Evolutionary conservation across 495 filamentous ascomycete genomes (phyloP), one percentile per base, ranked within the genome.

Genomic region (Neurospora sp.): DNA sequence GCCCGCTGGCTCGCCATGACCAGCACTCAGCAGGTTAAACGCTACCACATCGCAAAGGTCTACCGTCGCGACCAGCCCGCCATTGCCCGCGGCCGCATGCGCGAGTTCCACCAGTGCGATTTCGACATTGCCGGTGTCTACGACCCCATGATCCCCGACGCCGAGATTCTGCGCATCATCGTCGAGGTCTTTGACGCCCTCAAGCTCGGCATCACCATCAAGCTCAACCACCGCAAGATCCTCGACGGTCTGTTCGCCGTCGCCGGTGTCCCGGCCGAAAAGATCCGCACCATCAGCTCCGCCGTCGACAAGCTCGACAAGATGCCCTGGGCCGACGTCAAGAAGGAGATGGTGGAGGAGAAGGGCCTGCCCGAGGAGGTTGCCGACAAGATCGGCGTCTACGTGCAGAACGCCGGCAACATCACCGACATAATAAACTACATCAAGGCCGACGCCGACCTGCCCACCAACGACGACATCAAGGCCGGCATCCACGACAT

Each of bases 251-350:
- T 98, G 68, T 98, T 98, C 80, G 87, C 90, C 76, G 92, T 97
- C 20, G 94, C 91, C 76, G 94, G 95, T 71, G 95, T 98, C 22
- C 94, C 95, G 1, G 83, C 85, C 44, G 90, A 96, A 68, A 94
- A 96, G 84, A 90, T 97, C 73, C 87, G 95, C 20, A 88, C 90
- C 10, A 97, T 97, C 75, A 94, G 91, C 16, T 93, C 90, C 35
- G 95, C 95, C 4, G 95, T 98, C 18, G 95, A 98, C 83, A 98
- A 98, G 85, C 84, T 98, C 68, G 95, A 98, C 81, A 98, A 98
- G 84, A 83, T 90, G 78, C 90, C 93, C 0, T 97, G 94, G 93
- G 89, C 88, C 16, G 94, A 97, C 73, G 94, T 98, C 70, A 88
- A 89, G 72, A 92, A 92, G 77, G 94, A 97, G 77, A 98, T 98